Conservation (phyloP, 1,284 basidiomycete genomes). For the Cryptococcus depauperatus region DNA sequence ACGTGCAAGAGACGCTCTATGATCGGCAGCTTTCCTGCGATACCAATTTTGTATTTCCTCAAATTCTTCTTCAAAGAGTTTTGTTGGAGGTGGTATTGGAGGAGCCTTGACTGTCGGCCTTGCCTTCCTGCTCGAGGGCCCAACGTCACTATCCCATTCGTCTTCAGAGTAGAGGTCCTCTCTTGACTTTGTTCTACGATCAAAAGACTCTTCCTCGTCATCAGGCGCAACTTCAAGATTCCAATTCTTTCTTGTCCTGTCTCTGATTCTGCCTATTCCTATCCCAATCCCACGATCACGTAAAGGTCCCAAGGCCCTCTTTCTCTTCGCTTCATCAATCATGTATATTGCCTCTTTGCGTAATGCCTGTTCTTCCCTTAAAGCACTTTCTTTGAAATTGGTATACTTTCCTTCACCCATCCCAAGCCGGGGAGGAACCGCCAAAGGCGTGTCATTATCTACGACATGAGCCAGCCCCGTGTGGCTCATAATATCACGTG, state of each 20-base stretch:
- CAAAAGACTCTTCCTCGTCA: not conserved
- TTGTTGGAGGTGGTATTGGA: slow-evolving; percentile 2
- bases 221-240: not conserved
- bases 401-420: slow-evolving; percentile 22
- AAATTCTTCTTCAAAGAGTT: slow-evolving; percentile 18
- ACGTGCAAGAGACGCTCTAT: slow-evolving; percentile 7
- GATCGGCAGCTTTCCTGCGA: slow-evolving; percentile 4
- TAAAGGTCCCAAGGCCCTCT: not conserved
- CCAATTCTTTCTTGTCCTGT: not conserved
- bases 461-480: slow-evolving; percentile 16
- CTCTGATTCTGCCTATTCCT: not conserved
- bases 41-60: slow-evolving; percentile 13
- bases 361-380: slow-evolving; percentile 18
- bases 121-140: not conserved
- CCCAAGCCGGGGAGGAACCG: slow-evolving; percentile 18
- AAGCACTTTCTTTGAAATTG: slow-evolving; percentile 19
- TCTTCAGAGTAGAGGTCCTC: not conserved
- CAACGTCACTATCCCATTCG: slow-evolving; percentile 1
- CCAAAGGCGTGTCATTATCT: slow-evolving; percentile 23
- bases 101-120: not conserved
- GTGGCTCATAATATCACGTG: slow-evolving; percentile 1
- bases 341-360: slow-evolving; percentile 30
- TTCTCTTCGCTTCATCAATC: slow-evolving; percentile 18
- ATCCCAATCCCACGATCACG: slow-evolving; percentile 2
- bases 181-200: not conserved